Conservation (phyloP, 305 asterid species). For the Rubia tinctorum region DNA sequence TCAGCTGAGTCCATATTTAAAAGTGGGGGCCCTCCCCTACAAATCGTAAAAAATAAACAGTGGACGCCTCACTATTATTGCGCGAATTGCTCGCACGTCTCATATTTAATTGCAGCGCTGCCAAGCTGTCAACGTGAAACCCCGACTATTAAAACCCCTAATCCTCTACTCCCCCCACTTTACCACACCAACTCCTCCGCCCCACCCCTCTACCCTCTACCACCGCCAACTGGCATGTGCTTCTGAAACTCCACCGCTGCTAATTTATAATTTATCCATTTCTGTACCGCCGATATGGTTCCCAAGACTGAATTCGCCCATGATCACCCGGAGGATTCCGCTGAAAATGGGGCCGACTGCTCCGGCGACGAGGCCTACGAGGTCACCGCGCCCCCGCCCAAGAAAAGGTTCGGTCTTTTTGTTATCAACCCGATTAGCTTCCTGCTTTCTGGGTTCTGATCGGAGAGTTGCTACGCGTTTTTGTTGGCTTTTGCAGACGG, state of each 20-base stretch:
- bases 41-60: slow-evolving; percentile 3
- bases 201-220: too few relatives aligned
- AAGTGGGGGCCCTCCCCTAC: slow-evolving; percentile 22
- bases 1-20: not conserved
- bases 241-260: not conserved
- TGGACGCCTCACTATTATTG: slow-evolving; percentile 26
- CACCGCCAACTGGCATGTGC: slow-evolving; percentile 11
- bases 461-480: not conserved
- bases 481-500: slow-evolving; percentile 25
- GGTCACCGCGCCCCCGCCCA: slow-evolving; percentile 49
- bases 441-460: not conserved
- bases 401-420: slow-evolving; percentile 49
- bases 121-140: slow-evolving; percentile 71
- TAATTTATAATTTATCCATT: not conserved
- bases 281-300: slow-evolving; percentile 16
- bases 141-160: slow-evolving; percentile 30
- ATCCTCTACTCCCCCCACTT: slow-evolving; percentile 25
- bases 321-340: slow-evolving; percentile 29
- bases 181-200: slow-evolving; percentile 32
- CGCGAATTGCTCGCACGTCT: slow-evolving; percentile 72
- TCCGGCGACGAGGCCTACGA: slow-evolving; percentile 60
- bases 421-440: not conserved
- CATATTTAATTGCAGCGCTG: slow-evolving; percentile 44
- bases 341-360: slow-evolving; percentile 39
- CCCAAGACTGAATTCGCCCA: slow-evolving; percentile 11